Conservation (phyloP, 306 rosid species). For the Pyrus pyrifolia region DNA sequence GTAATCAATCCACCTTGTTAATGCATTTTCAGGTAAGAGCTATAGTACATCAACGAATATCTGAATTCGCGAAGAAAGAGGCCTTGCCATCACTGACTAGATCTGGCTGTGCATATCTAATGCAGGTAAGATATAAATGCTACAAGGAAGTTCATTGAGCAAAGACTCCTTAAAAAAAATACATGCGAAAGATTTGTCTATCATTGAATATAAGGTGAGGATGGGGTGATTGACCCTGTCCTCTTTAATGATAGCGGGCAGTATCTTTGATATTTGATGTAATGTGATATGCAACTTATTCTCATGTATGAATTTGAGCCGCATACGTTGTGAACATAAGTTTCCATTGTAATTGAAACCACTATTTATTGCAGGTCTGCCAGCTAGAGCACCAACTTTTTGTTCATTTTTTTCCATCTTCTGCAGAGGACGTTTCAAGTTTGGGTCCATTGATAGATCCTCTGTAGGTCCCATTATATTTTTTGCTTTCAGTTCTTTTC, state of each 20-base stretch:
- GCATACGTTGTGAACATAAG: not conserved
- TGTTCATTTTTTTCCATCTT: conserved; percentile 90
- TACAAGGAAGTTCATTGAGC: not conserved
- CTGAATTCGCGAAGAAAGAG: conserved; percentile 92
- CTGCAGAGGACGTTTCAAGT: conserved; percentile 80
- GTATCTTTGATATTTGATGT: not conserved
- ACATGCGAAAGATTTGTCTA: not conserved
- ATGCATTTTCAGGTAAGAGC: conserved; percentile 58
- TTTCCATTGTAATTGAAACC: conserved; percentile 15
- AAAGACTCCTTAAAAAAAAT: not conserved
- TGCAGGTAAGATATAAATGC: conserved; percentile 51
- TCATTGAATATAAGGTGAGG: not conserved
- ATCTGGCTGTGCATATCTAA: conserved; percentile 96
- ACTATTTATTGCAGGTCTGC: conserved; percentile 67
- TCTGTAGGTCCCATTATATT: conserved; percentile 50
- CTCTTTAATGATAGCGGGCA: not conserved
- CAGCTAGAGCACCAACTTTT: conserved; percentile 97
- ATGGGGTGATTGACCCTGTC: not conserved
- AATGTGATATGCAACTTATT: not conserved
- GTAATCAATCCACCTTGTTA: conserved; percentile 3
- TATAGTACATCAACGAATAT: conserved; percentile 85
- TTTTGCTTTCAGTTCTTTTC: not conserved
- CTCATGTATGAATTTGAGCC: not conserved
- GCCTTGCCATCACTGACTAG: conserved; percentile 89
- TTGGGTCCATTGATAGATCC: conserved; percentile 95